Base-by-base conservation (phyloP, 139 green algal genomes). In the Chlamydomonas applanata region DNA sequence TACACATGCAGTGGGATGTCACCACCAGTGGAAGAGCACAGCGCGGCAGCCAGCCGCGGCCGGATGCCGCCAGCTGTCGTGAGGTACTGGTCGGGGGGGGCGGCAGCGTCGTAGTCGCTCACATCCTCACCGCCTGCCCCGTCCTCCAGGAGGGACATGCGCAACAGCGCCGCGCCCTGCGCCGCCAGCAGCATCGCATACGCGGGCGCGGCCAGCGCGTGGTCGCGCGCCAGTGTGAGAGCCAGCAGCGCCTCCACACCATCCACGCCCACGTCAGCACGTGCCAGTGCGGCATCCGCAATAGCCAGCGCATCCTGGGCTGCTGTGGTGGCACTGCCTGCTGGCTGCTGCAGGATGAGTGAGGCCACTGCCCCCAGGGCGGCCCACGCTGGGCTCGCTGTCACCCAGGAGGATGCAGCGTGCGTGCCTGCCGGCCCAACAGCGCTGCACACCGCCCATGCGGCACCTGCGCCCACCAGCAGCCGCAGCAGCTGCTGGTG, bases 101-200 rank as follows among this genome's bases (percentile, higher is more conserved):
- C 40, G 59, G 20, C 59, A 17, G 27, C 14, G 24, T 72, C 65
- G 32, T 59, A 72, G 4, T 63, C n/a, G 24, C 9, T 16, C 54
- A 63, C 24, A 27, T 30, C 63, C 17, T 70, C 63, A 27, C 32
- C 30, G 20, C 17, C 25, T 24, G 22, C 53, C 13, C 34, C 69
- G 40, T 67, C 69, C 32, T 25, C 20, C 3, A 29, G 59, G 7
- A 62, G 3, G 20, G 69, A 66, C 53, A 75, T 16, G 53, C 22
- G 30, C 24, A 11, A 2, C 30, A 67, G 22, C n/a, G 34, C 33
- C 2, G 33, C 14, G 3, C 2, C 34, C 16, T 30, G 67, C 2
- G 67, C 67, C 20, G 32, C 24, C 27, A 77, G 67, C 78, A 79
- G 73, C 67, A 59, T 45, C 14, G 82, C 53, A 71, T 76, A 88